Evolutionary conservation across 805 yeast species (phyloP).

Genomic region (Hagleromyces aurorensis): DNA sequence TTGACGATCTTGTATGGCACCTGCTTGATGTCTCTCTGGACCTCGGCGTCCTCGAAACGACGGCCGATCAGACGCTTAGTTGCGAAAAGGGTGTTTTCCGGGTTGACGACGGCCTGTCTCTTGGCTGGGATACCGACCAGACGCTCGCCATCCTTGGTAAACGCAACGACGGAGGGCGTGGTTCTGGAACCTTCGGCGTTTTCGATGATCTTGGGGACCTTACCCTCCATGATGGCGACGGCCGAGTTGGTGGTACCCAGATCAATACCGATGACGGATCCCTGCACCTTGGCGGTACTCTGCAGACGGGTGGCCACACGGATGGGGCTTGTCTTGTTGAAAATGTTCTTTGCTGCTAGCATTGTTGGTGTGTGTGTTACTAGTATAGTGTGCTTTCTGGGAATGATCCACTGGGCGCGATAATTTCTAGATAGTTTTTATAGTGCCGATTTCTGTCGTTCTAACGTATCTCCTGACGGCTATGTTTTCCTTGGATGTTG

Average conservation of each 20-base stretch:
- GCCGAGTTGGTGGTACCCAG: slow-evolving; percentile 86
- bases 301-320: slow-evolving; percentile 29
- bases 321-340: slow-evolving; percentile 14
- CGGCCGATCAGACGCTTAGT: slow-evolving; percentile 94
- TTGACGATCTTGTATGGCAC: slow-evolving; percentile 88
- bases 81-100: slow-evolving; percentile 88
- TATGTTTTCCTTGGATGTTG: too few relatives aligned
- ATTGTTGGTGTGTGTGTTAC: too few relatives aligned
- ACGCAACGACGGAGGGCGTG: slow-evolving; percentile 92
- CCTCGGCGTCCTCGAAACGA: slow-evolving; percentile 82
- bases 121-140: slow-evolving; percentile 92
- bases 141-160: slow-evolving; percentile 85
- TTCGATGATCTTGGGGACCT: slow-evolving; percentile 62
- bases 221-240: slow-evolving; percentile 71
- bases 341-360: slow-evolving; percentile 25
- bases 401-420: too few relatives aligned
- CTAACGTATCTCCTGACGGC: too few relatives aligned
- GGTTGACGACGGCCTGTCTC: slow-evolving; percentile 93
- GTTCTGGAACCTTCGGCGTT: slow-evolving; percentile 81
- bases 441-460: too few relatives aligned
- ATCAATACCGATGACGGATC: slow-evolving; percentile 69
- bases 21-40: slow-evolving; percentile 78
- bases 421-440: too few relatives aligned
- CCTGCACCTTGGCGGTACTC: slow-evolving; percentile 30
- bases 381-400: too few relatives aligned